Base-by-base conservation (phyloP, 148 eudicot species). In the Nepenthes gracilis region DNA sequence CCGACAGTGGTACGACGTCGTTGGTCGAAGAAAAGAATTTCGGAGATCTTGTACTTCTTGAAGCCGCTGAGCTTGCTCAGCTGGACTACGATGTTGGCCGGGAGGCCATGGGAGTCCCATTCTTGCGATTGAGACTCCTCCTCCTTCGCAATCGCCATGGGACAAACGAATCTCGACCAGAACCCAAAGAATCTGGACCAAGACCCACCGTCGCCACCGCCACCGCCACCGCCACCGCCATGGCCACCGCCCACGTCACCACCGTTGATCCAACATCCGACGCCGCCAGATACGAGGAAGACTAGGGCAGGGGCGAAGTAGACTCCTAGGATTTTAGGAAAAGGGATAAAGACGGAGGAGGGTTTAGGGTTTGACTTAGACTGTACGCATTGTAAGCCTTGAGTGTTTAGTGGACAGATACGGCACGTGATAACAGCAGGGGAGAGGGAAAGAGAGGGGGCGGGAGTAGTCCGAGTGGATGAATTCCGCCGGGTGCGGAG, bases 101-200 rank as follows among this genome's bases (percentile, higher is more conserved):
- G 95, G 6, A 93, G 35, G 1, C 96, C 98, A 68, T 93, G 98
- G 0, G 84, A 58, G 60, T 93, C 96, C 85, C 85, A 93, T 2
- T 79, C 84, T 34, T 67, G 77, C 1, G 72, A 9, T 11, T 65
- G 75, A 43, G 67, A 62, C 32, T 72, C 63, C 10, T 77, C 78
- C 9, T 92, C 87, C 35, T 81, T 75, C 0, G 85, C 88, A 6
- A 72, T 51, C 5, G 94, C 95, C 1, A 70, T 58, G 0, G 74
- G 72, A 1, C 83, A 69, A 43, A 85, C 68, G 0, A 84, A 2
- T 9, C 68, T 65, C 2, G 76, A 68, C 94, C 90, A 88, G 77
- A 82, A 92, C 7, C 57, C 57, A 23, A 23, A 23, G 23, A 23
- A 23, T 23, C 23, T 23, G 0, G 83, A 83, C 0, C 61, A 75